Percentiles rank a stretch among this genome's conserved stretches.
These are phyloP conservation scores for Rhododendron ferrugineum DNA, from an alignment of 148 eudicot species.

Conservation along the genomic window DNA sequence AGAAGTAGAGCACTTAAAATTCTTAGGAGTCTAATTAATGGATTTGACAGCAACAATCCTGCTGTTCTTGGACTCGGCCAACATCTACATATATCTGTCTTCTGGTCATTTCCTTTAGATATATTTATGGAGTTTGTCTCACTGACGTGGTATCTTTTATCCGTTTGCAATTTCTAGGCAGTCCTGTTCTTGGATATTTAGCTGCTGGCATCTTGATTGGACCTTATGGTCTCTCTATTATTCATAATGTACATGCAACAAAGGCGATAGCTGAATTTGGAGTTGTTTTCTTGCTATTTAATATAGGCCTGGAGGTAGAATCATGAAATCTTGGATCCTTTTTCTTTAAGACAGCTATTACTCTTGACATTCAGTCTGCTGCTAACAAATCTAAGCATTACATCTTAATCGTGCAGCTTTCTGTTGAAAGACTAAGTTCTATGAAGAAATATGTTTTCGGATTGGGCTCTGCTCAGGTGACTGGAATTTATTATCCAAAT, in stretches of 20 bases:
- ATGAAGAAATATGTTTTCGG: conserved; percentile 99
- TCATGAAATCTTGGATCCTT: conserved; percentile 15
- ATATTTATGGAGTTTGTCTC: background rate
- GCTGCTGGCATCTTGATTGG: conserved; percentile 99
- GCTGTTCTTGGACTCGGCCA: background rate
- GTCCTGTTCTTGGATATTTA: conserved; percentile 98
- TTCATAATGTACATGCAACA: conserved; percentile 92
- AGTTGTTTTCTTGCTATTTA: conserved; percentile 93
- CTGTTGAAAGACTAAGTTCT: conserved; percentile 97
- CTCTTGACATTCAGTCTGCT: background rate
- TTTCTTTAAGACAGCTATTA: background rate
- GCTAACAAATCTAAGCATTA: conserved; percentile 9
- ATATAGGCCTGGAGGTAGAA: conserved; percentile 95
- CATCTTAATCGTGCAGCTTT: conserved; percentile 55
- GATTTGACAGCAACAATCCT: background rate
- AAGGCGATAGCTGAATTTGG: conserved; percentile 99
- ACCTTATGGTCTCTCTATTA: conserved; percentile 96
- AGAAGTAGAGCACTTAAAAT: background rate
- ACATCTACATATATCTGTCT: background rate
- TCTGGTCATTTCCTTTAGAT: background rate
- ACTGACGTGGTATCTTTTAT: conserved; percentile 4
- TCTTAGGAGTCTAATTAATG: background rate
- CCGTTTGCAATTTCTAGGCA: conserved; percentile 53
- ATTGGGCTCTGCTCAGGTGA: conserved; percentile 97
- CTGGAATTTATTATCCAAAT: conserved; percentile 1